These are phyloP conservation scores for Cladosporium sp. DNA, from an alignment of 2,329 filamentous ascomycete species.

Conservation along the genomic window DNA sequence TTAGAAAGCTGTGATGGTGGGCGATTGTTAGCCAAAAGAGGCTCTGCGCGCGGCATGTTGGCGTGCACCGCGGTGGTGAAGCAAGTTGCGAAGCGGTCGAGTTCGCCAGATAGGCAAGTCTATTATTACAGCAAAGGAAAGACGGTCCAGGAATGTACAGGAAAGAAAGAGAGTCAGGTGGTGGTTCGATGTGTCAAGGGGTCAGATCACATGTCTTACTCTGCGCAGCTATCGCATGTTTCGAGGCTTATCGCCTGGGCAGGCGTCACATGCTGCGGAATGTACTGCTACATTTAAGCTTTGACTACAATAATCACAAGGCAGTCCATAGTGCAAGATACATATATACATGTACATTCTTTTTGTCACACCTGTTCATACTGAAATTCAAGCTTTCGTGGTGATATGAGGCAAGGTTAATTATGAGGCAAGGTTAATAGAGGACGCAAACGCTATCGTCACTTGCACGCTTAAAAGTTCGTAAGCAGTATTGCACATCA, in stretches of 20 bases:
- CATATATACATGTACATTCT: neutral
- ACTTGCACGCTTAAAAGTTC: neutral
- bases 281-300: neutral
- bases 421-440: too few relatives aligned
- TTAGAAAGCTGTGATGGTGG: conserved; percentile 58
- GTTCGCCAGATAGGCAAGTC: neutral
- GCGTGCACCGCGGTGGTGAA: neutral
- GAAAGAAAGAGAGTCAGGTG: neutral
- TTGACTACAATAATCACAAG: neutral
- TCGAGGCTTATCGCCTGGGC: conserved; percentile 1
- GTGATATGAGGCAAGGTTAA: neutral
- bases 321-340: neutral
- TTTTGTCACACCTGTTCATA: neutral
- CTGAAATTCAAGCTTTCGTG: neutral
- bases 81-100: neutral
- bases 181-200: neutral
- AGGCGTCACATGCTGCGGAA: conserved; percentile 1
- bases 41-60: conserved; percentile 18
- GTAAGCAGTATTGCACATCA: conserved; percentile 1
- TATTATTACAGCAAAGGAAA: neutral
- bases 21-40: conserved; percentile 35
- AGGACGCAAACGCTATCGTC: too few relatives aligned
- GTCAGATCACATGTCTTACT: neutral
- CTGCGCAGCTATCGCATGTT: neutral
- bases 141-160: neutral